Conservation (phyloP, 108 stramenopile genomes). For the Skeletonema tropicum region DNA sequence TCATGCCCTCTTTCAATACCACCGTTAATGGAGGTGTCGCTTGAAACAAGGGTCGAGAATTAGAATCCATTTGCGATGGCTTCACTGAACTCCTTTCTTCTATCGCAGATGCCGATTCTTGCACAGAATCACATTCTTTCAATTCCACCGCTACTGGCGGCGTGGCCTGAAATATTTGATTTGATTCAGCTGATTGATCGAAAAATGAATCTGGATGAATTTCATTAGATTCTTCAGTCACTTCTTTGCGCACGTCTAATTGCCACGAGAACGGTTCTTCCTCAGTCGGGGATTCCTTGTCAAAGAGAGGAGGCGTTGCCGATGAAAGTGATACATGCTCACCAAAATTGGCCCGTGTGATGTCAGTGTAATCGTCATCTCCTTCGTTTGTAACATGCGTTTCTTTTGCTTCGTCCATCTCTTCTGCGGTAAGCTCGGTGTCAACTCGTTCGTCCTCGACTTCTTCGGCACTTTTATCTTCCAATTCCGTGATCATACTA, state of each 20-base stretch:
- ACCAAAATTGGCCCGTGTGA: background rate
- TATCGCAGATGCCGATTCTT: background rate
- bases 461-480: background rate
- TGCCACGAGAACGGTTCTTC: background rate
- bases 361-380: background rate
- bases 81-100: background rate
- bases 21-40: background rate
- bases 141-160: background rate
- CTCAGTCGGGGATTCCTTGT: background rate
- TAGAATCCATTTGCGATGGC: background rate
- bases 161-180: background rate
- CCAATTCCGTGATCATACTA: background rate
- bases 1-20: constrained; percentile 4
- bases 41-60: background rate
- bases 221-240: background rate
- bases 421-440: background rate
- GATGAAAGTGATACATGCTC: background rate
- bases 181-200: background rate
- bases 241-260: constrained; percentile 4
- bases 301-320: background rate
- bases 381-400: background rate
- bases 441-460: background rate
- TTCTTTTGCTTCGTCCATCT: background rate
- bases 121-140: background rate
- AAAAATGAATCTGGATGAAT: background rate